These are phyloP conservation scores for Marchantia paleacea DNA, from an alignment of 225 moss, liverwort and hornwort species.

Conservation along the genomic window DNA sequence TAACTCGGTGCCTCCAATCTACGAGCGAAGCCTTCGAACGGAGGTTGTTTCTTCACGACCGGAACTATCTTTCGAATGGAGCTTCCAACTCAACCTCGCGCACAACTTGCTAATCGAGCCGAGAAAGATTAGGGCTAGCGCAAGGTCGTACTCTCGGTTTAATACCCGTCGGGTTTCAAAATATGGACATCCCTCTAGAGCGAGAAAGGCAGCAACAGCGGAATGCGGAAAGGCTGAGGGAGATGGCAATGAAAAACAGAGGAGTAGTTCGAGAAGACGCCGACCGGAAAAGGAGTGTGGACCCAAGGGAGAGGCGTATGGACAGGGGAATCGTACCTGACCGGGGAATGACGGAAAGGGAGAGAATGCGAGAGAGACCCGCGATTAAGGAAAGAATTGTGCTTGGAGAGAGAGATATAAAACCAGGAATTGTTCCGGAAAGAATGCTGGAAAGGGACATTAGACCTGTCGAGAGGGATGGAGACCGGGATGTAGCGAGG, in stretches of 20 bases:
- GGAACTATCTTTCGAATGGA: not conserved
- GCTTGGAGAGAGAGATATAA: conserved; percentile 32
- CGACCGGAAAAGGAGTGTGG: conserved; percentile 40
- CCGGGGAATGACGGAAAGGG: conserved; percentile 32
- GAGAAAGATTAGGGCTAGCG: conserved; percentile 16
- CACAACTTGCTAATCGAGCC: not conserved
- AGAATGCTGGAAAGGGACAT: conserved; percentile 33
- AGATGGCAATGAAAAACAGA: conserved; percentile 46
- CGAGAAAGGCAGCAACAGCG: conserved; percentile 47
- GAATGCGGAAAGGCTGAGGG: conserved; percentile 40
- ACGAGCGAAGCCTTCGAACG: not conserved
- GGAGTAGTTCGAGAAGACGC: conserved; percentile 34
- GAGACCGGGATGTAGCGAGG: conserved; percentile 28
- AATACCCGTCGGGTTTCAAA: not conserved
- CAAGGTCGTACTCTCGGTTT: not conserved
- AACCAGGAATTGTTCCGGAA: conserved; percentile 9
- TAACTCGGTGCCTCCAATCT: not conserved
- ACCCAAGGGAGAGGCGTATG: conserved; percentile 33
- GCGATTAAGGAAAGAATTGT: conserved; percentile 30
- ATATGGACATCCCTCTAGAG: conserved; percentile 46
- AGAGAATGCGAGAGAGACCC: conserved; percentile 37
- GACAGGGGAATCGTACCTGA: conserved; percentile 34
- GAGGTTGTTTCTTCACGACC: not conserved
- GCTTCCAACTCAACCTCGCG: not conserved
- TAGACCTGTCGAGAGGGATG: conserved; percentile 32